Evolutionary conservation across 495 filamentous ascomycete genomes (phyloP).

Genomic region (Penicillium desertorum): DNA sequence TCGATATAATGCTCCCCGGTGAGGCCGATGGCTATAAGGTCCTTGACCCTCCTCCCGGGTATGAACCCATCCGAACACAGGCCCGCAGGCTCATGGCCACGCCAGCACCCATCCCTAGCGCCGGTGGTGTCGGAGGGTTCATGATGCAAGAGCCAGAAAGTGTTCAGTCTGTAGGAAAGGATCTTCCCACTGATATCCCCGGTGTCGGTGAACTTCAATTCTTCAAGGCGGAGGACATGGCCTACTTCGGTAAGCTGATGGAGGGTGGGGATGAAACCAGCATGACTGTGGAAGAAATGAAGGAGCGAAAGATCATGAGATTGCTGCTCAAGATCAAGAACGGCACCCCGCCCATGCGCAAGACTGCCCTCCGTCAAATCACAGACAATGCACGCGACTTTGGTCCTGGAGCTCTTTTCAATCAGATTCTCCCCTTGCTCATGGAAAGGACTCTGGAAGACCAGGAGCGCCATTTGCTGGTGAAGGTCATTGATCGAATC

Average conservation of each 20-base stretch:
- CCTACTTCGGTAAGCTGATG: conserved; percentile 96
- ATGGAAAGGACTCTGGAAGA: conserved; percentile 99
- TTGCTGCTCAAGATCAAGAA: conserved; percentile 98
- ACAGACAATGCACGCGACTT: conserved; percentile 98
- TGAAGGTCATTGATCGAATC: conserved; percentile 98
- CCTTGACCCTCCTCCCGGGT: conserved; percentile 88
- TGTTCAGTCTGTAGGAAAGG: conserved; percentile 76
- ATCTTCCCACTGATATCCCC: conserved; percentile 93
- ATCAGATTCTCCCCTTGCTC: conserved; percentile 93
- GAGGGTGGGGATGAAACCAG: conserved; percentile 91
- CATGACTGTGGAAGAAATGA: conserved; percentile 91
- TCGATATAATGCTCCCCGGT: conserved; percentile 85
- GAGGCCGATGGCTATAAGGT: conserved; percentile 81
- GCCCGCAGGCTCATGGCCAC: conserved; percentile 77
- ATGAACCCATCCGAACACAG: conserved; percentile 77
- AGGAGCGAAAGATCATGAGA: conserved; percentile 98
- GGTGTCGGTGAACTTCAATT: conserved; percentile 97
- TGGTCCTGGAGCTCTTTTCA: conserved; percentile 91
- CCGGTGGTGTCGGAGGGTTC: conserved; percentile 73
- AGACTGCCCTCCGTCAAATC: conserved; percentile 96
- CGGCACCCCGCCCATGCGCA: conserved; percentile 97
- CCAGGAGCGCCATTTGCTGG: conserved; percentile 95
- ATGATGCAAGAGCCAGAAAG: conserved; percentile 97
- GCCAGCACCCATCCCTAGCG: conserved; percentile 62
- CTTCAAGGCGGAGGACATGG: conserved; percentile 99